These are phyloP conservation scores for Aspergillus nomiae DNA, from an alignment of 2,329 filamentous ascomycete species.

Conservation along the genomic window DNA sequence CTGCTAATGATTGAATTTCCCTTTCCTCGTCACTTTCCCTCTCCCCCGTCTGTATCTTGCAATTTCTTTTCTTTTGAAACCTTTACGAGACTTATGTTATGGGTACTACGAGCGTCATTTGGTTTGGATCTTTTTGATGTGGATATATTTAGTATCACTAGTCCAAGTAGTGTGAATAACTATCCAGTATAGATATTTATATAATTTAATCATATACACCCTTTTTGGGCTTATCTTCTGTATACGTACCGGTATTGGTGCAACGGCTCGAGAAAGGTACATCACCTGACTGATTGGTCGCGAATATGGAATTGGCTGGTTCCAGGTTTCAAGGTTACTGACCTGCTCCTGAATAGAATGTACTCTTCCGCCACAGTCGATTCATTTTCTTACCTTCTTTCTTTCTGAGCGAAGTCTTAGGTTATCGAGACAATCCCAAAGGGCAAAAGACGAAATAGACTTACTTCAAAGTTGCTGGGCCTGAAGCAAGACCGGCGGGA, in stretches of 20 bases:
- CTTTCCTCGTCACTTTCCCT: neutral
- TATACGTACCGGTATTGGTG: neutral
- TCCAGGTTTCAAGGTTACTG: neutral
- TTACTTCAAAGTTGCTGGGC: neutral
- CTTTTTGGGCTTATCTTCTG: neutral
- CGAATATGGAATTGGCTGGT: neutral
- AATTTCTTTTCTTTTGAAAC: conserved; percentile 7
- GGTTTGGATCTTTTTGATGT: conserved; percentile 3
- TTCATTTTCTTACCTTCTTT: neutral
- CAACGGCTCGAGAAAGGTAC: neutral
- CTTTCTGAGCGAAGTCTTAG: neutral
- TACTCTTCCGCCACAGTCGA: neutral
- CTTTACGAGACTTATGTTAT: conserved; percentile 30
- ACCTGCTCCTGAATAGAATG: neutral
- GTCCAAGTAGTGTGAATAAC: neutral
- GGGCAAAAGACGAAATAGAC: neutral
- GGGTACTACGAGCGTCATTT: conserved; percentile 28
- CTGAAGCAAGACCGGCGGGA: neutral
- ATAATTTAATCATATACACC: neutral
- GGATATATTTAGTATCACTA: neutral
- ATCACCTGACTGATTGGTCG: neutral
- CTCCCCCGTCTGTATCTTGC: conserved; percentile 3
- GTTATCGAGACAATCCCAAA: too few species aligned
- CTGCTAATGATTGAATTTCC: neutral
- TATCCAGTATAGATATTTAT: neutral